Base-by-base conservation (phyloP, 2,329 filamentous ascomycete genomes). In the Amylocarpus encephaloides region DNA sequence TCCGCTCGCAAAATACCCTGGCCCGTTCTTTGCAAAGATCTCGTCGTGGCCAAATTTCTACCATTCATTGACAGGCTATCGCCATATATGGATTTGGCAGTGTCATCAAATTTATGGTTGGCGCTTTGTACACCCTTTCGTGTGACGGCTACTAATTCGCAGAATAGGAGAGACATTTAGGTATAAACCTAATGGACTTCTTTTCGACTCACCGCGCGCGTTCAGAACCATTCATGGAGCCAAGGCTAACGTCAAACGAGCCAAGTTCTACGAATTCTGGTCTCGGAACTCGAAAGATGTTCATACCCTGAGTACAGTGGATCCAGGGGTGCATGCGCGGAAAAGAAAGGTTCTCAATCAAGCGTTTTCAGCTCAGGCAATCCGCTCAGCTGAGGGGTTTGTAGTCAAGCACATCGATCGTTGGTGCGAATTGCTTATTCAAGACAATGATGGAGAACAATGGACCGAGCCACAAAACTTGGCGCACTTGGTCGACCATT, bases 371-470 rank as follows among this genome's bases (percentile, higher is more conserved):
- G 52, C 55, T 18, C 46, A 48, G 22, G 44, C 49, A 6, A 29
- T 57, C 5, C 47, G 40, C 12, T 53, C 52, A 6, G 46, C 47
- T 9, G 49, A 48, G 29, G 5, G 34, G 2, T 53, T 50, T 35
- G 36, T 55, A 5, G 33, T 48, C 5, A 34, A 55, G 22, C 49
- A 57, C 42, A 36, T 57, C 11, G 50, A 57, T 36, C 54, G 54
- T 13, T 55, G 49, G 52, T 43, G 16, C n/a, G 46, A 55, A 16
- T 13, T 55, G 6, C 15, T 53, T n/a, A 16, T 49, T 6, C 13
- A 48, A 6, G 52, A 45, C 2, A 47, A 48, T 18, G 15, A 29
- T 9, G 35, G 40, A 5, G 36, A 48, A 48, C 40, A 40, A 29
- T 56, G 48, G 54, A 41, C 51, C 32, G n/a, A 34, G 15, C 42